A percentile compares a stretch with the other conserved stretches of the same genome.
Conservation (phyloP, 2,329 filamentous ascomycete genomes). For the Pseudogymnoascus sp. region DNA sequence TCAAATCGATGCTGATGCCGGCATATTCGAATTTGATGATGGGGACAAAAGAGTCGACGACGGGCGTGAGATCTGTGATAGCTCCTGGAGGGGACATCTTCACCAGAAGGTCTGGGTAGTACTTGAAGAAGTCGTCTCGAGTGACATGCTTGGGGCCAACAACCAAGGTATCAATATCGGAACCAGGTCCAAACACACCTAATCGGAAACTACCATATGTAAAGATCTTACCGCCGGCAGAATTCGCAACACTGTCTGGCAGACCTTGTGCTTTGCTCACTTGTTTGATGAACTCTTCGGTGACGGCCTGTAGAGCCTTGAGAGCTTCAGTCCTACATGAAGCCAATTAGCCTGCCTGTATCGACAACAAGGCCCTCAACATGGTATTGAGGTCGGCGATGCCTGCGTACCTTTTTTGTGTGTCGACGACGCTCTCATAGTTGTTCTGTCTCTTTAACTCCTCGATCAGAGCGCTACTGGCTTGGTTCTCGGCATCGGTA, state of each 20-base stretch:
- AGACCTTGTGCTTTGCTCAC: conserved; percentile 53
- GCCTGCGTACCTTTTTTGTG: conserved; percentile 61
- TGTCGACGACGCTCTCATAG: conserved; percentile 78
- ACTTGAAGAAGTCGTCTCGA: conserved; percentile 83
- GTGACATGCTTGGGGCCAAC: conserved; percentile 84
- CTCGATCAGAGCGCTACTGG: conserved; percentile 70
- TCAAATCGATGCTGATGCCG: conserved; percentile 89
- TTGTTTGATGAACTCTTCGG: conserved; percentile 76
- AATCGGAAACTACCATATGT: conserved; percentile 94
- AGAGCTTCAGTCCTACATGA: conserved; percentile 55
- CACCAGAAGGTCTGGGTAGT: conserved; percentile 73
- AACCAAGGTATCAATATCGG: conserved; percentile 95
- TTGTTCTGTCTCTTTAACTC: conserved; percentile 86
- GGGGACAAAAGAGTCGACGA: conserved; percentile 86
- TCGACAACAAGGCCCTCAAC: not conserved
- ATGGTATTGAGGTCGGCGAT: not conserved
- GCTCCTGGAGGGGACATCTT: conserved; percentile 69
- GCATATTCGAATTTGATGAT: conserved; percentile 95
- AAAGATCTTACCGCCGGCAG: conserved; percentile 85
- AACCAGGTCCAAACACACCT: conserved; percentile 88
- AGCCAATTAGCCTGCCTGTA: conserved; percentile 15
- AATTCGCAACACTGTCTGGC: conserved; percentile 68
- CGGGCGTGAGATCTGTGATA: conserved; percentile 75
- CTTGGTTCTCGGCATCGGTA: conserved; percentile 65
- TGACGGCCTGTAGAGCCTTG: conserved; percentile 66